Conservation (phyloP, 164 flowering plant genomes). For the Vitis riparia region DNA sequence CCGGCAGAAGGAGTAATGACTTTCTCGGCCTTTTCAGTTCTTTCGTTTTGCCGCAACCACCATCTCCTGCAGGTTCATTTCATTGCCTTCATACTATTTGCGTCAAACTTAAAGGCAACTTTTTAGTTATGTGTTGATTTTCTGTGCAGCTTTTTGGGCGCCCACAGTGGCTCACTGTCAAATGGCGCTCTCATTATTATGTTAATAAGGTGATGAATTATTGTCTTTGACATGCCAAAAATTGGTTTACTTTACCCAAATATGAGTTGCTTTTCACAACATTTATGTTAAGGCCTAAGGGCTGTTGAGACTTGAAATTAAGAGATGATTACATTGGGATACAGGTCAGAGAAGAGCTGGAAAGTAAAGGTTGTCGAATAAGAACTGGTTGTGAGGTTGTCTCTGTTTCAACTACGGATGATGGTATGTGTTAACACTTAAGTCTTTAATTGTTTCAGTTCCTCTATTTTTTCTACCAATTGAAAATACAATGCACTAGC, state of each 20-base stretch:
- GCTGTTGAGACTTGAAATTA: not conserved
- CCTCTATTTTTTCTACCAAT: not conserved
- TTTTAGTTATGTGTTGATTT: conserved; percentile 1
- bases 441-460: not conserved
- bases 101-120: not conserved
- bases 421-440: conserved; percentile 40
- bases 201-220: conserved; percentile 55
- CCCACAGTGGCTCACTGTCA: conserved; percentile 92
- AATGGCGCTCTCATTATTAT: conserved; percentile 68
- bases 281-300: not conserved
- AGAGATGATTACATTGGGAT: not conserved
- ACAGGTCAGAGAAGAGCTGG: conserved; percentile 69
- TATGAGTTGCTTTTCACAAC: not conserved
- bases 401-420: conserved; percentile 50
- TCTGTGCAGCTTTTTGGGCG: conserved; percentile 74
- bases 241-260: not conserved
- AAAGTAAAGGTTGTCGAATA: conserved; percentile 58
- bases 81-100: not conserved
- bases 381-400: conserved; percentile 57
- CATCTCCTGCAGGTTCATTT: conserved; percentile 81
- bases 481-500: too few relatives aligned
- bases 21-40: conserved; percentile 86
- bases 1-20: conserved; percentile 70
- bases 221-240: not conserved
- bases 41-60: conserved; percentile 92